Base-by-base conservation (phyloP, 1,139 yeast species). In the Yarrowia galli region DNA sequence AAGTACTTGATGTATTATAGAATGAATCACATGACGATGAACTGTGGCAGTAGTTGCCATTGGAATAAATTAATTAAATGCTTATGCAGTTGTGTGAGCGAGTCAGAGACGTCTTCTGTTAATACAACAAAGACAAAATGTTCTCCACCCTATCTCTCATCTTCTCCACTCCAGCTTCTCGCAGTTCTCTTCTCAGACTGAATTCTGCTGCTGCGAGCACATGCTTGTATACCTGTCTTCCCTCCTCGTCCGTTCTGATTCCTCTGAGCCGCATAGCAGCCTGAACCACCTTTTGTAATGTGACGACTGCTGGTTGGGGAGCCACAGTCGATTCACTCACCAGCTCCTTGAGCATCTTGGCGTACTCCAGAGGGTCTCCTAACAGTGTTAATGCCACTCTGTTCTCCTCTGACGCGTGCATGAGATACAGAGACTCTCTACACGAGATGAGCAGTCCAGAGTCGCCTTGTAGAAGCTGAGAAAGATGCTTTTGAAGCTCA, bases 201-300 rank as follows among this genome's bases (percentile, higher is more conserved):
- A 74, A 74, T 48, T 71, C 71, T 2, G 73, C 74, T 0, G 77
- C 71, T 23, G 73, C 70, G 63, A 70, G 73, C 20, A 77, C 72
- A 35, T 74, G 72, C 54, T 70, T 71, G 67, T 76, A 76, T 32
- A 77, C 68, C 35, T 67, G 70, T 40, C 73, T 72, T 70, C 72
- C 77, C 23, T 77, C 78, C 18, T 72, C 73, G 68, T 71, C 69
- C 65, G n/a, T 69, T 7, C 69, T 58, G 28, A 76, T 70, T 5
- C 78, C 79, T 16, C 79, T 73, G 54, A 78, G 69, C 3, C 80
- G 72, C 69, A 78, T 69, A 13, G 76, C 80, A 3, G 77, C 75
- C 71, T 76, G 68, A 8, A 77, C 72, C 10, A 77, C 74, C 65
- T 75, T 77, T 63, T 75, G 75, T 13, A 77, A 68, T 3, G 63